Evolutionary conservation across 768 basidiomycete genomes (phyloP).

Genomic region (Tylopilus intermedius): DNA sequence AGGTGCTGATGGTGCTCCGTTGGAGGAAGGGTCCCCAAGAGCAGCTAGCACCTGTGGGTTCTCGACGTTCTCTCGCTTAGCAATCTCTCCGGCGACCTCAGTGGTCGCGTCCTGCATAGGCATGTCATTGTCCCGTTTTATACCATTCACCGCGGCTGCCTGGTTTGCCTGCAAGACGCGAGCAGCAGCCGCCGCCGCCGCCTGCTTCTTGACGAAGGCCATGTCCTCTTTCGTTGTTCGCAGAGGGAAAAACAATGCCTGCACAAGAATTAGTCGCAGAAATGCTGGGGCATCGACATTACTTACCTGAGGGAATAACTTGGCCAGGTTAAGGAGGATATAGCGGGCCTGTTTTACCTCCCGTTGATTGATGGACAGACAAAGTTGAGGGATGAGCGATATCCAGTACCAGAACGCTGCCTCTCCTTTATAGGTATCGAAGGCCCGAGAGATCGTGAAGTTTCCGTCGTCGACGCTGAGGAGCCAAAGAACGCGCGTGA

Average conservation of each 20-base stretch:
- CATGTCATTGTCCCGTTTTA: constrained; percentile 31
- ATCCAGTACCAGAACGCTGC: constrained; percentile 99
- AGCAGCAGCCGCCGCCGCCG: constrained; percentile 28
- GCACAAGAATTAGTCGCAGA: constrained; percentile 7
- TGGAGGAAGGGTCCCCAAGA: constrained; percentile 20
- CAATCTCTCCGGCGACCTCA: constrained; percentile 27
- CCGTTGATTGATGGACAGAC: constrained; percentile 81
- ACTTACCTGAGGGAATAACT: constrained; percentile 85
- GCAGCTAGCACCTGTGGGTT: constrained; percentile 18
- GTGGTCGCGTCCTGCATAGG: constrained; percentile 26
- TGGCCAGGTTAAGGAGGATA: constrained; percentile 84
- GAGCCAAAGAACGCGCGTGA: constrained; percentile 93
- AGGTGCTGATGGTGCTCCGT: constrained; percentile 7
- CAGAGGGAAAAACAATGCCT: constrained; percentile 95
- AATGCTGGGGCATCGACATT: not conserved
- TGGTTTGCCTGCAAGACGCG: constrained; percentile 34
- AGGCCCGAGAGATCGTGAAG: constrained; percentile 70
- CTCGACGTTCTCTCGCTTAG: constrained; percentile 23
- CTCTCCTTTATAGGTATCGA: constrained; percentile 95
- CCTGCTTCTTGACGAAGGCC: constrained; percentile 40
- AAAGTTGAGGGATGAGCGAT: constrained; percentile 90
- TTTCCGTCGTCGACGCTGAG: constrained; percentile 83
- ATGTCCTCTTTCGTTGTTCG: constrained; percentile 81
- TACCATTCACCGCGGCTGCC: constrained; percentile 20
- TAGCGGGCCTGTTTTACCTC: constrained; percentile 92